phyloP scores from a whole-genome alignment of 2,329 filamentous ascomycete genomes.

The Botryotinia globosa region DNA sequence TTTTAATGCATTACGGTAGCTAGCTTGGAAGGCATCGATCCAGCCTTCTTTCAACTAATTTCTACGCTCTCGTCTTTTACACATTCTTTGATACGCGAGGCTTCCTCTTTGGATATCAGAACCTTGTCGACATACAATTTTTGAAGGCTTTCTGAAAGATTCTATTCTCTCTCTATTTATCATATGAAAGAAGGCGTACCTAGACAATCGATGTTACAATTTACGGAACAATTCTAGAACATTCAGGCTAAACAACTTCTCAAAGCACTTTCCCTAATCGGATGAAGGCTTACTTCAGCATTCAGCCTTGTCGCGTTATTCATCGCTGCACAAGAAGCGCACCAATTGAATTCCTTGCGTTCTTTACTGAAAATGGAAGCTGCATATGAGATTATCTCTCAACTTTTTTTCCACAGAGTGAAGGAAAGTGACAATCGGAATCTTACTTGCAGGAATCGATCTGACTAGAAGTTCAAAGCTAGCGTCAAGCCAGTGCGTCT shows the following conservation, averaged over 20 bases:
- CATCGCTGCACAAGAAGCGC: neutral
- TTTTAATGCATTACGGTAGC: neutral
- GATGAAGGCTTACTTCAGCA: neutral
- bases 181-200: neutral
- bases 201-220: neutral
- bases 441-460: neutral
- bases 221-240: neutral
- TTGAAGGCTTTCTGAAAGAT: neutral
- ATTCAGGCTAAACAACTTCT: neutral
- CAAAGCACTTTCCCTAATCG: neutral
- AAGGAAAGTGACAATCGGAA: neutral
- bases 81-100: neutral
- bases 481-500: neutral
- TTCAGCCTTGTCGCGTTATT: constrained; percentile 2
- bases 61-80: neutral
- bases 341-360: neutral
- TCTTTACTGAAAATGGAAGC: neutral
- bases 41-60: neutral
- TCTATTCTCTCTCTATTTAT: neutral
- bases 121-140: neutral
- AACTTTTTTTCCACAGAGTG: neutral
- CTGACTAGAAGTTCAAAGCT: neutral
- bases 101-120: neutral
- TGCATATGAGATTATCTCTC: neutral
- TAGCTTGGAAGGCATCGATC: neutral